Conservation (phyloP, 208 protist species). For the Leishmania arabica region DNA sequence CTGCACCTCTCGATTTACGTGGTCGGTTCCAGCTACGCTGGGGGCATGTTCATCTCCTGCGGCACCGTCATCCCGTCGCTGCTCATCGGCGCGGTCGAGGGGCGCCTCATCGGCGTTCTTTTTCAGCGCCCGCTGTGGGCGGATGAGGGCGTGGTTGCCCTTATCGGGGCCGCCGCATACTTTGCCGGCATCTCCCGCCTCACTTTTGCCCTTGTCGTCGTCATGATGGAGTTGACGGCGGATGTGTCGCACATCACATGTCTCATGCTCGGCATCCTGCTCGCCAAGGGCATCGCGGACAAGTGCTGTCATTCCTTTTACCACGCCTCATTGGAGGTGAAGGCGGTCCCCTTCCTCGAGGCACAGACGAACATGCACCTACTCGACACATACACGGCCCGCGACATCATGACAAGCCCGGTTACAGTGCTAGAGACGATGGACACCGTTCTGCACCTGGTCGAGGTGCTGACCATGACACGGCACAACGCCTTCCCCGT, state of each 20-base stretch:
- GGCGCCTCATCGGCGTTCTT: conserved; percentile 61
- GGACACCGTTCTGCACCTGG: conserved; percentile 51
- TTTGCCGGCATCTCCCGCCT: conserved; percentile 85
- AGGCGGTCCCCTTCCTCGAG: conserved; percentile 76
- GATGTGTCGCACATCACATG: conserved; percentile 84
- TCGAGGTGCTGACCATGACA: conserved; percentile 54
- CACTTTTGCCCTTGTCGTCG: conserved; percentile 84
- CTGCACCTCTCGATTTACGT: conserved; percentile 65
- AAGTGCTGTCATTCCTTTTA: conserved; percentile 81
- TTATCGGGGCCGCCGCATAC: conserved; percentile 82
- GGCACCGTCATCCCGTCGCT: conserved; percentile 77
- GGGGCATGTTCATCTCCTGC: conserved; percentile 76
- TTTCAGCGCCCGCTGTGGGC: conserved; percentile 54
- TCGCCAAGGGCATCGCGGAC: conserved; percentile 79
- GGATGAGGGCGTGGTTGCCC: conserved; percentile 77
- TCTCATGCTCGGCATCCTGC: conserved; percentile 86
- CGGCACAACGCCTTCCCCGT: conserved; percentile 90
- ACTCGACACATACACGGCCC: conserved; percentile 46
- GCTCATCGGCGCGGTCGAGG: conserved; percentile 79
- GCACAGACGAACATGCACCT: conserved; percentile 45
- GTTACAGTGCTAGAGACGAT: conserved; percentile 50
- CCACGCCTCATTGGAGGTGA: conserved; percentile 73
- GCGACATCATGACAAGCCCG: conserved; percentile 83
- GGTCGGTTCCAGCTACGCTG: conserved; percentile 62
- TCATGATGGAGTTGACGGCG: conserved; percentile 90